Base-by-base conservation (phyloP, 2,329 filamentous ascomycete genomes). In the Stachybotrys echinatus region DNA sequence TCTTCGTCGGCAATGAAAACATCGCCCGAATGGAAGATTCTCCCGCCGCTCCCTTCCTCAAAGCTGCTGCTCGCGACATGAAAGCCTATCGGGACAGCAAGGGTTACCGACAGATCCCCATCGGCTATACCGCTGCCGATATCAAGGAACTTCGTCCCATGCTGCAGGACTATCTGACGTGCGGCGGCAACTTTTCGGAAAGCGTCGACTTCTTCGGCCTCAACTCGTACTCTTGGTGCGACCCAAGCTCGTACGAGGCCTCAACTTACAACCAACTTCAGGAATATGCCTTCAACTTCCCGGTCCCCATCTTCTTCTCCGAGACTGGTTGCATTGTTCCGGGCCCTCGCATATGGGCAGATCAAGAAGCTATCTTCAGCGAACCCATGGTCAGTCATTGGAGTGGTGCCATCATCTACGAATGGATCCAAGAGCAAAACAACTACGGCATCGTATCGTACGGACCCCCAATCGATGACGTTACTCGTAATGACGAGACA, bases 1-100 rank as follows among this genome's bases (percentile, higher is more conserved):
- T 94, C 66, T 92, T 95, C 60, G 79, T 96, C 52, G 92, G 90
- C 55, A 96, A 96, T 63, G 91, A 96, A 67, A 87, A 94, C 52
- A 83, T 95, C 60, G 87, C 85, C 39, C 74, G 72, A 43, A 70
- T 72, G 52, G 74, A 76, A 55, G 75, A 82, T 61, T 83, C 80
- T 38, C 62, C 70, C 22, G 86, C 87, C 27, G 89, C 89, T 8
- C 89, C 90, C 3, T 95, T 85, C 65, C 83, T 95, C 71, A 91
- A 95, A 68, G 86, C 89, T 46, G 88, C 89, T 23, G 80, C 84
- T 43, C 82, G 87, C 53, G 90, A 95, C 66, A 76, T 95, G 73
- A 95, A 95, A 73, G 82, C 84, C 6, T 91, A 95, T 70, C 80
- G 89, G 51, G 79, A 88, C 60, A 71, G 74, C 48, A 88, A 91